phyloP scores from a whole-genome alignment of 768 basidiomycete genomes.

The Boletus reticulatus region DNA sequence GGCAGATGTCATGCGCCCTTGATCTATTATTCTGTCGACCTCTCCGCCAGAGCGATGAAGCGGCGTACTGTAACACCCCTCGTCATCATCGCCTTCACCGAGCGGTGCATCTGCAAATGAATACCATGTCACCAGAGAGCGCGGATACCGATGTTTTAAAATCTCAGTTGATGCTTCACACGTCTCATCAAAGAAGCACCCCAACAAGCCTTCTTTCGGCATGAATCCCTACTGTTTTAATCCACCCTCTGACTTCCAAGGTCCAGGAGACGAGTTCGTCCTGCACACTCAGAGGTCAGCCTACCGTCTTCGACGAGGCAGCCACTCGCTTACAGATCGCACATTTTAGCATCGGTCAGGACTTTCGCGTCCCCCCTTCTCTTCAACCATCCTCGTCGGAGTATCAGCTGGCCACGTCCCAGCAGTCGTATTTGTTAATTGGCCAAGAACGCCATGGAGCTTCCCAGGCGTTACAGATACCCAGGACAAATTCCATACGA shows the following conservation, averaged over 20 bases:
- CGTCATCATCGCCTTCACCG: conserved; percentile 25
- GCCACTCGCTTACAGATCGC: conserved; percentile 4
- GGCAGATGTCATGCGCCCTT: conserved; percentile 17
- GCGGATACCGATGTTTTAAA: conserved; percentile 21
- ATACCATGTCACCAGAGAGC: conserved; percentile 16
- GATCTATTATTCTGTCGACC: conserved; percentile 22
- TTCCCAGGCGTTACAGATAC: neutral
- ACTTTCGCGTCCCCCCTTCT: neutral
- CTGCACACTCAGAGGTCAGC: conserved; percentile 14
- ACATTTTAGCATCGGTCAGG: conserved; percentile 11
- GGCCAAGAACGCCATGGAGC: neutral
- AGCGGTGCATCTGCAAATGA: conserved; percentile 22
- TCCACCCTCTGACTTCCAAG: conserved; percentile 1
- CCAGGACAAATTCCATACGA: conserved; percentile 1
- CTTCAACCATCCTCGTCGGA: neutral
- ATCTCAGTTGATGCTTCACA: conserved; percentile 10
- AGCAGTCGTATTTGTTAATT: conserved; percentile 4
- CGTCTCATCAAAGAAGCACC: conserved; percentile 22
- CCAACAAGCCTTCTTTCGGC: conserved; percentile 12
- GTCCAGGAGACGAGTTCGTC: neutral
- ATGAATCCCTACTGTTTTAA: conserved; percentile 17
- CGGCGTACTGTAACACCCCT: conserved; percentile 19
- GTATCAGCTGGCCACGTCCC: neutral
- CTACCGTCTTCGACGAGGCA: conserved; percentile 3
- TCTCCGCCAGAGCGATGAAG: conserved; percentile 22